phyloP scores from a whole-genome alignment of 495 filamentous ascomycete species.

The Lindgomyces ingoldianus region DNA sequence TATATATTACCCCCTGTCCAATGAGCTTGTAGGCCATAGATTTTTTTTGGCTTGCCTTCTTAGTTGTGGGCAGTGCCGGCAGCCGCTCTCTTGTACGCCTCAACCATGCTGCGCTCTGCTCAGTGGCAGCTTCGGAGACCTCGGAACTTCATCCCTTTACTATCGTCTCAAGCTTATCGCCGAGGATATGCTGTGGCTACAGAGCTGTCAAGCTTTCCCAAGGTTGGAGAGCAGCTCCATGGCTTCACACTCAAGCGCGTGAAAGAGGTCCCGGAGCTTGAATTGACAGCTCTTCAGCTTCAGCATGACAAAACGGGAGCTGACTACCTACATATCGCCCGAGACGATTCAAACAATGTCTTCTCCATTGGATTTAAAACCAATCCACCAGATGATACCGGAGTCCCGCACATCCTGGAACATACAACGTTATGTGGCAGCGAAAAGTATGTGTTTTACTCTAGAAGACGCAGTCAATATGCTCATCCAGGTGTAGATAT shows the following conservation, averaged over 20 bases:
- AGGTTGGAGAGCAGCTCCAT: slow-evolving; percentile 79
- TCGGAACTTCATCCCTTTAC: slow-evolving; percentile 1
- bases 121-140: slow-evolving; percentile 18
- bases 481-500: slow-evolving; percentile 59
- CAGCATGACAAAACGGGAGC: slow-evolving; percentile 92
- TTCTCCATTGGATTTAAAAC: slow-evolving; percentile 99
- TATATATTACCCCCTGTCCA: background rate
- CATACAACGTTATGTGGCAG: slow-evolving; percentile 97
- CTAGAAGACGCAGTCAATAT: slow-evolving; percentile 4
- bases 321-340: slow-evolving; percentile 90
- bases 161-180: background rate
- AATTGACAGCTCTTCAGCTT: slow-evolving; percentile 85
- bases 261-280: slow-evolving; percentile 91
- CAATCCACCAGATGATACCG: slow-evolving; percentile 93
- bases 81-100: background rate
- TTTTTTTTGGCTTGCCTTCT: background rate
- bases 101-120: slow-evolving; percentile 35
- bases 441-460: slow-evolving; percentile 64
- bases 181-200: slow-evolving; percentile 67
- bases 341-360: slow-evolving; percentile 97
- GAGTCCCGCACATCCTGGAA: slow-evolving; percentile 95
- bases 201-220: slow-evolving; percentile 69
- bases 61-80: background rate
- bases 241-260: slow-evolving; percentile 87
- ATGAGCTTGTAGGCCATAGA: background rate